Evolutionary conservation across 768 basidiomycete species (phyloP), one percentile per base, ranked within the genome.

Genomic region (Boletus fagicola): DNA sequence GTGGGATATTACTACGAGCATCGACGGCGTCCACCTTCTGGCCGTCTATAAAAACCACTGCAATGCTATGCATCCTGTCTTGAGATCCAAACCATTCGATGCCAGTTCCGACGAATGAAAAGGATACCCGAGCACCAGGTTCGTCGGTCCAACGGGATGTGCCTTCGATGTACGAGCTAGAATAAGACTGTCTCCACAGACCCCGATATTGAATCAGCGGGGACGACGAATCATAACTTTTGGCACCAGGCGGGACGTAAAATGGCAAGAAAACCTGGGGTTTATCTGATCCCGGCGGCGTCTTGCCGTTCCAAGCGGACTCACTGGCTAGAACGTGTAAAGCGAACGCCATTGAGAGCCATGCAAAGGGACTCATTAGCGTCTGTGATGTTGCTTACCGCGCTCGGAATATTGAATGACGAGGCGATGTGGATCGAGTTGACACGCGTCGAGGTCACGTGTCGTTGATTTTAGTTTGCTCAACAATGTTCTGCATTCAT

Each of bases 31-130:
- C 65, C 16, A 77, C 65, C 26, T 74, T 72, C 43, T 70, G 69
- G 20, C 85, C 84, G 56, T 91, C 85, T 18, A 91, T 74, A 51
- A 77, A 81, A 13, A 91, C 78, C 24, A 77, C 61, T 5, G 84
- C 77, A 10, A 78, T 68, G 15, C 89, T 85, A 64, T 90, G 83
- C 16, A 62, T 68, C 40, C 66, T 74, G 61, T 81, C 83, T 40
- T 74, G 76, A 63, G 77, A 80, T 31, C 90, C 90, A 61, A 90
- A 91, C 85, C 84, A 88, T 71, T 91, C 90, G 61, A 92, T 78
- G 1, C 87, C 87, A 13, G 85, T 87, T 15, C 89, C 90, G n/a
- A 75, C 74, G 70, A 90, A 90, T 3, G 78, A 76, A 70, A 90
- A 80, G 2, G 75, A 74, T 46, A 81, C 73, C 4, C 79, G 72